Evolutionary conservation across 1,284 basidiomycete genomes (phyloP), one percentile per base, ranked within the genome.

Genomic region (Ustilago crameri): DNA sequence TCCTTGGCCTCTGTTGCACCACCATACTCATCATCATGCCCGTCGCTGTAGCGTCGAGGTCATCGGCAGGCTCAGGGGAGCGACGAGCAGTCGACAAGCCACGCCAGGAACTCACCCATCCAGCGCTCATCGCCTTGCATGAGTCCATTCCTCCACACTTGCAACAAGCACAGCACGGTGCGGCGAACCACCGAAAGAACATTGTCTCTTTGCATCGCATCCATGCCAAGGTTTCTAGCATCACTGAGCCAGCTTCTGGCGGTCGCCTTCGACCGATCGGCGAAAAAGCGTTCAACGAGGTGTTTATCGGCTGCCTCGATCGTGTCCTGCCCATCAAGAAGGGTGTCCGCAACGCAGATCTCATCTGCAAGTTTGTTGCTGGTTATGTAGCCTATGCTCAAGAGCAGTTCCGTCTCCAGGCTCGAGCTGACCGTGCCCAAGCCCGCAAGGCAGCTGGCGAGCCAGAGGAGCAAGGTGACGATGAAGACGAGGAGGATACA

Each of bases 151-250:
- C 71, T 17, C 66, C 71, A 41, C 63, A 80, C 48, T 92, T 93
- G 62, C 90, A 92, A 56, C 92, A 97, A 83, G 91, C 89, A 0
- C 95, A 98, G 83, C 85, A 86, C 40, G 90, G 92, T 0, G 84
- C 90, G 10, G 92, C 94, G 8, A 94, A 93, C 82, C 94, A 93
- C 83, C 88, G 91, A 67, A 98, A 98, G 87, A 96, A 97, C 84
- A 88, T 90, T 61, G 91, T 94, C 49, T 89, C 90, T 0, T 88
- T 98, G 2, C 88, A 91, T 85, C 93, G 94, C 82, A 84, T 95
- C 40, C 93, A 96, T 74, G 78, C 86, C 18, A 88, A 90, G 71
- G 90, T 90, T 26, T 86, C 89, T 0, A 78, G 84, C 2, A 83
- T 91, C 70, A 89, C 87, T 3, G 87, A 91, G 61, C 49, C 50